These are phyloP conservation scores for Ceratocystis papillata DNA, from an alignment of 2,329 filamentous ascomycete species.

Conservation along the genomic window DNA sequence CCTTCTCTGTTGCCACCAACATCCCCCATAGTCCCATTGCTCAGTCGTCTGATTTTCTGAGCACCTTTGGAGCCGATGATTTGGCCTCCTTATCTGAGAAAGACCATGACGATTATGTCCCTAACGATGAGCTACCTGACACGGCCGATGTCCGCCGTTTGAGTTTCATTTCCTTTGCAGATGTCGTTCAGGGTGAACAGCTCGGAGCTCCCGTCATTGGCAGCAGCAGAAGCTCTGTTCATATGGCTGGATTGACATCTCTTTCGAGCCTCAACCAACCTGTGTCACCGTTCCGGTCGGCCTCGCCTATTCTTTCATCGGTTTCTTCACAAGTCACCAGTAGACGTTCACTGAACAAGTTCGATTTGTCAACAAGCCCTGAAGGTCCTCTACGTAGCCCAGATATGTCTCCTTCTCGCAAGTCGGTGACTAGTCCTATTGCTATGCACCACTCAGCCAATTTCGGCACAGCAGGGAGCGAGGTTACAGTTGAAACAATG, in stretches of 20 bases:
- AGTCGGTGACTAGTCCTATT: slow-evolving; percentile 53
- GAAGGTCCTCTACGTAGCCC: slow-evolving; percentile 36
- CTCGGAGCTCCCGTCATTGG: slow-evolving; percentile 42
- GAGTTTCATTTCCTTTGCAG: slow-evolving; percentile 93
- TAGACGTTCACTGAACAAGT: slow-evolving; percentile 64
- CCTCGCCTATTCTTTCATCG: slow-evolving; percentile 42
- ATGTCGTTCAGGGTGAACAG: slow-evolving; percentile 82
- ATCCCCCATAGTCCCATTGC: slow-evolving; percentile 31
- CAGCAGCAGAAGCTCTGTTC: slow-evolving; percentile 57
- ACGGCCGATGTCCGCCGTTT: slow-evolving; percentile 65
- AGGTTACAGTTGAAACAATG: slow-evolving; percentile 90
- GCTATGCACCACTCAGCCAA: slow-evolving; percentile 39
- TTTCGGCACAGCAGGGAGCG: slow-evolving; percentile 39
- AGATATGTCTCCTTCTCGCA: slow-evolving; percentile 56
- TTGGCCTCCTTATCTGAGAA: slow-evolving; percentile 43
- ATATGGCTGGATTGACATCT: slow-evolving; percentile 56
- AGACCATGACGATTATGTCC: slow-evolving; percentile 49
- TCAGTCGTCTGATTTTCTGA: slow-evolving; percentile 35
- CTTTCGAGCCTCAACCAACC: slow-evolving; percentile 52
- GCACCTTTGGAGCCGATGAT: slow-evolving; percentile 48
- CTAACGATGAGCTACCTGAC: slow-evolving; percentile 45
- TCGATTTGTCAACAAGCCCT: slow-evolving; percentile 54
- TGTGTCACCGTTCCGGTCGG: slow-evolving; percentile 58
- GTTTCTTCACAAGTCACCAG: slow-evolving; percentile 50
- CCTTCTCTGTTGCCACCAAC: slow-evolving; percentile 49